Conservation (phyloP, 2,329 filamentous ascomycete genomes). For the Ophiosphaerella korrae region DNA sequence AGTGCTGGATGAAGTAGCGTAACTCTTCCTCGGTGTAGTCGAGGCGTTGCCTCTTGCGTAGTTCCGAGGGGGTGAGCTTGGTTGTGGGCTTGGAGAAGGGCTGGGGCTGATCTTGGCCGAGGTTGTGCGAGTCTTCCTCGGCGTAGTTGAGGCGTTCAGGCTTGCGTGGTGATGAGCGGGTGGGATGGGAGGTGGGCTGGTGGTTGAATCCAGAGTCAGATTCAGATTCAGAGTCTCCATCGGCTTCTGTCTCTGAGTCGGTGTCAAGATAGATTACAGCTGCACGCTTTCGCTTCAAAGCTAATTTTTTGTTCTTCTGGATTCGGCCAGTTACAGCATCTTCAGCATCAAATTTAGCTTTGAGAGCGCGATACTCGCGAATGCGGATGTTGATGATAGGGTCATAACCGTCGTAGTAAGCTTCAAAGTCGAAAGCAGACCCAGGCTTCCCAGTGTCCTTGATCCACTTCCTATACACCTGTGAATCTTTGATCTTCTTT, state of each 20-base stretch:
- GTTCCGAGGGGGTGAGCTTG: slow-evolving; percentile 1
- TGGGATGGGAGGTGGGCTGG: background rate
- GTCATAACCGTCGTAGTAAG: slow-evolving; percentile 15
- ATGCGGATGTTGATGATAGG: slow-evolving; percentile 19
- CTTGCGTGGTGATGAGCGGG: slow-evolving; percentile 13
- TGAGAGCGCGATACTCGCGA: slow-evolving; percentile 4
- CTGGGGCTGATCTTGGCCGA: background rate
- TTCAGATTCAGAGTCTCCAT: background rate
- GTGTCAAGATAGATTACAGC: background rate
- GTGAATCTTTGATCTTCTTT: slow-evolving; percentile 20
- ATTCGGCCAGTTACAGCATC: background rate
- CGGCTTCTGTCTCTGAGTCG: background rate
- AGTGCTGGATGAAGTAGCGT: background rate
- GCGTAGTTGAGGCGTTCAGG: slow-evolving; percentile 19
- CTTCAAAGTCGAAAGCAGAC: slow-evolving; percentile 14
- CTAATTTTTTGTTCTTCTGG: background rate
- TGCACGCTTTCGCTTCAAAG: background rate
- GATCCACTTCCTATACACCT: slow-evolving; percentile 2
- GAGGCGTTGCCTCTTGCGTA: slow-evolving; percentile 16
- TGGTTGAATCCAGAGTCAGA: background rate
- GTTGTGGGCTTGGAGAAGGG: background rate
- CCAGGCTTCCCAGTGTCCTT: slow-evolving; percentile 4
- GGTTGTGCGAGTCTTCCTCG: background rate
- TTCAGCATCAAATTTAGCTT: slow-evolving; percentile 6
- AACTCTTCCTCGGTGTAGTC: slow-evolving; percentile 15